Percentiles rank a stretch among this genome's conserved stretches.
phyloP scores from a whole-genome alignment of 345 rosid species.

The Firmiana major region DNA sequence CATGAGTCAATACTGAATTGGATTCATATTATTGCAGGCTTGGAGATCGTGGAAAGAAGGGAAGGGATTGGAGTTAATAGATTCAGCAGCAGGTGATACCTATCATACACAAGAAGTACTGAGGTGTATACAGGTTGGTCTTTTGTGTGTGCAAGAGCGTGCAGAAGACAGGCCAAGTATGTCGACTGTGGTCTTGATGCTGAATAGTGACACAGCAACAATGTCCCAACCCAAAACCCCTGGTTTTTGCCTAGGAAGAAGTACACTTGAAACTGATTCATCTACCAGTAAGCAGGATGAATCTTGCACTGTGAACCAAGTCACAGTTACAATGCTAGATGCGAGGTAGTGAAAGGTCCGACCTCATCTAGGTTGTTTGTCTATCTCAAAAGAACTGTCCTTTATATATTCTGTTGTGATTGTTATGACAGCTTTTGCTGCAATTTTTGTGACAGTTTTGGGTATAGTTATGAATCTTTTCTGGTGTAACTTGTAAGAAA shows the following conservation, averaged over 20 bases:
- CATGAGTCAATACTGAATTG: neutral
- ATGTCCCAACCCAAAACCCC: constrained; percentile 65
- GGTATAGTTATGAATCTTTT: neutral
- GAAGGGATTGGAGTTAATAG: constrained; percentile 46
- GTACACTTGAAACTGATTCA: constrained; percentile 46
- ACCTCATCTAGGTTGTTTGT: constrained; percentile 11
- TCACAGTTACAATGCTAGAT: constrained; percentile 64
- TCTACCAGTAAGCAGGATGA: constrained; percentile 51
- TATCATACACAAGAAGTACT: constrained; percentile 43
- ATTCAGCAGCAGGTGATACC: constrained; percentile 30
- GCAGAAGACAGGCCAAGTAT: constrained; percentile 71
- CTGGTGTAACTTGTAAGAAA: neutral
- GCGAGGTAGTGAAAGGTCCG: constrained; percentile 37
- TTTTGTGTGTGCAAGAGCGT: constrained; percentile 71
- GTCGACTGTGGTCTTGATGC: constrained; percentile 61
- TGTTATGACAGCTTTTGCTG: neutral
- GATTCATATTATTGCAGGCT: constrained; percentile 29
- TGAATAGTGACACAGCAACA: constrained; percentile 56
- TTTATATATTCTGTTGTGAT: constrained; percentile 7
- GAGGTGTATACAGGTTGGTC: constrained; percentile 78
- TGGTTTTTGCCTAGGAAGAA: constrained; percentile 59
- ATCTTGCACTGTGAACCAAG: constrained; percentile 67
- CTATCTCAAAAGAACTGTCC: neutral
- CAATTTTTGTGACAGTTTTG: neutral
- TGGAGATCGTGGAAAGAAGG: constrained; percentile 71